Evolutionary conservation across 441 rosid species (phyloP).

Genomic region (Iberis amara): DNA sequence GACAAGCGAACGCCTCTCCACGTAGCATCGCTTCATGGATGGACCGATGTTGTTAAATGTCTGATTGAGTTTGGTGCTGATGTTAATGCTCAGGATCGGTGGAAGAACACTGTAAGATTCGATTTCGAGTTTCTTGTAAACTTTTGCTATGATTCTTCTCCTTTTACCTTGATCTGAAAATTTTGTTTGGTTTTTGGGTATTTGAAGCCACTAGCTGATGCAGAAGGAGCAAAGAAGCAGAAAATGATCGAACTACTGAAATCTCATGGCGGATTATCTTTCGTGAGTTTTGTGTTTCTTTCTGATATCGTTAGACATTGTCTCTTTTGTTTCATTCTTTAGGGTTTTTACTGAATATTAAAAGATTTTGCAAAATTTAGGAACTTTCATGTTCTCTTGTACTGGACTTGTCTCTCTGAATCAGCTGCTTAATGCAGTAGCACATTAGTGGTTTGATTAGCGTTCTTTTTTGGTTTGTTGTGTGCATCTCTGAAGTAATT

Average conservation of each 20-base stretch:
- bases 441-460: neutral
- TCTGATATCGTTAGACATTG: too few relatives aligned
- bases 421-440: neutral
- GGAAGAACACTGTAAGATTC: constrained; percentile 80
- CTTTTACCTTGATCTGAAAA: constrained; percentile 6
- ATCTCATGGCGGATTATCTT: constrained; percentile 83
- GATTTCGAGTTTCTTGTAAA: neutral
- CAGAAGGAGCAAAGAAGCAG: constrained; percentile 89
- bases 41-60: constrained; percentile 83
- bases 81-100: constrained; percentile 96
- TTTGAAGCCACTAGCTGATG: constrained; percentile 90
- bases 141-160: neutral
- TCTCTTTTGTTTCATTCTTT: too few relatives aligned
- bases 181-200: neutral
- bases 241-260: constrained; percentile 68
- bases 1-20: constrained; percentile 92
- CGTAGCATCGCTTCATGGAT: constrained; percentile 94
- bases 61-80: constrained; percentile 83
- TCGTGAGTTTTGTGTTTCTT: constrained; percentile 44
- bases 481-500: constrained; percentile 4
- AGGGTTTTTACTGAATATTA: too few relatives aligned
- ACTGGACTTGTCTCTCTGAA: neutral
- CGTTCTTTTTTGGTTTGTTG: neutral
- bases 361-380: neutral
- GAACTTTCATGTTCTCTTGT: neutral